These are phyloP conservation scores for Pseudotsuga menziesii DNA, from an alignment of 75 land plant genomes.

Conservation along the genomic window DNA sequence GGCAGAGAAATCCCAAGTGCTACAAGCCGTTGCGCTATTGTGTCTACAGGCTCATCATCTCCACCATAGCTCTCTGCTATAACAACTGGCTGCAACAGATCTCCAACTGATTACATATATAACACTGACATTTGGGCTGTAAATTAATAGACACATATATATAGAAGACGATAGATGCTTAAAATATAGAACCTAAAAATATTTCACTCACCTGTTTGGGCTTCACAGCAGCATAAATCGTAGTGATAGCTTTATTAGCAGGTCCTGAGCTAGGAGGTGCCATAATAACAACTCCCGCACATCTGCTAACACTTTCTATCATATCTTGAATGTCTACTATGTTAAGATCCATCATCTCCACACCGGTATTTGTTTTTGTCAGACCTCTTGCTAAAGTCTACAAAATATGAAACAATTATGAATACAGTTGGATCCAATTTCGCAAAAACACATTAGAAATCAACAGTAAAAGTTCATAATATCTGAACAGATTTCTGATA, in stretches of 20 bases:
- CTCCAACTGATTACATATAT: neutral
- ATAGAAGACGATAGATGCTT: constrained; percentile 1
- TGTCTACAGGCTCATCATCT: constrained; percentile 57
- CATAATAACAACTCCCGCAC: constrained; percentile 47
- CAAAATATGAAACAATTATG: neutral
- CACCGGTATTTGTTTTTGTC: constrained; percentile 43
- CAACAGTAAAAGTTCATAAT: neutral
- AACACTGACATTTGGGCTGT: neutral
- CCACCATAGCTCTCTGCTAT: constrained; percentile 63
- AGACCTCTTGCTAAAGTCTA: constrained; percentile 50
- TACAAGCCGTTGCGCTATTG: constrained; percentile 34
- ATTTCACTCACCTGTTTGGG: constrained; percentile 32
- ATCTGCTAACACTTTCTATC: constrained; percentile 33
- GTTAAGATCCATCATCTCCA: constrained; percentile 53
- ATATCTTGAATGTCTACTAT: constrained; percentile 37
- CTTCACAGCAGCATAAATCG: constrained; percentile 39
- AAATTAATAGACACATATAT: neutral
- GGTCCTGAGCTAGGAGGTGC: constrained; percentile 51
- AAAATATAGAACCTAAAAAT: neutral
- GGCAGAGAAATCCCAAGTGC: constrained; percentile 30
- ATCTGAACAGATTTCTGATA: too few species aligned
- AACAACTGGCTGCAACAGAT: constrained; percentile 30
- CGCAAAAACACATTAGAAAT: neutral
- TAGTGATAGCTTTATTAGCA: constrained; percentile 35
- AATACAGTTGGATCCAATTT: neutral